Conservation (phyloP, 1,139 yeast genomes). For the Sporopachydermia cereana region DNA sequence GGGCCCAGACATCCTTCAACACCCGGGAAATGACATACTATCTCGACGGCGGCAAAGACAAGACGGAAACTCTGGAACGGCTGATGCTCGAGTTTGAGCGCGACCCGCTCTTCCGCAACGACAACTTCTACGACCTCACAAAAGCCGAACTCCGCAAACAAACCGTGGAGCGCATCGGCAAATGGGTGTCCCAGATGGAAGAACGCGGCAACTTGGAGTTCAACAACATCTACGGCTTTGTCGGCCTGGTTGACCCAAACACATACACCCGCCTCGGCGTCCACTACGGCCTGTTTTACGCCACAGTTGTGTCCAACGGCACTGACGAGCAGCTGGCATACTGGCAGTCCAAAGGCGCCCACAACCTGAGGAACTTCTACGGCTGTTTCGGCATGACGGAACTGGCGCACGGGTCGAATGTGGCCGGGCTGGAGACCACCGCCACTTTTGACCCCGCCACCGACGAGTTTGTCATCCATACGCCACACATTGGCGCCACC, state of each 20-base stretch:
- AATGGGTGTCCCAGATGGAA: constrained; percentile 38
- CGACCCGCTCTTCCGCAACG: constrained; percentile 43
- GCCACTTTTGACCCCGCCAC: constrained; percentile 61
- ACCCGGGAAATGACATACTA: constrained; percentile 39
- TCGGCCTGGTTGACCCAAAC: constrained; percentile 43
- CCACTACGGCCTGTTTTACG: constrained; percentile 59
- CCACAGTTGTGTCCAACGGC: constrained; percentile 64
- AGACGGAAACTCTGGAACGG: constrained; percentile 33
- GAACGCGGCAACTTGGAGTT: constrained; percentile 33
- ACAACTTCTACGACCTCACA: constrained; percentile 40
- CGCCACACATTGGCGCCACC: constrained; percentile 86
- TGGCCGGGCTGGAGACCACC: constrained; percentile 86
- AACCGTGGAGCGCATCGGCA: constrained; percentile 39
- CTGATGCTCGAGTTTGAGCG: constrained; percentile 37
- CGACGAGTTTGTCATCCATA: constrained; percentile 64
- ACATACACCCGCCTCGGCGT: constrained; percentile 59
- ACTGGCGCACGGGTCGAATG: constrained; percentile 88
- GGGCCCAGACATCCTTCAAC: constrained; percentile 34
- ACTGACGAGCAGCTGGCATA: constrained; percentile 45
- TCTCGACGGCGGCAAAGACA: constrained; percentile 41
- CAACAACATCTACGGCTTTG: constrained; percentile 26
- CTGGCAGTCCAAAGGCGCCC: constrained; percentile 72
- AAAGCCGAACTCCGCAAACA: constrained; percentile 39
- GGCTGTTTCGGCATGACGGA: constrained; percentile 96
- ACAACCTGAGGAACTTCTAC: constrained; percentile 49